A percentile compares a stretch with the other conserved stretches of the same genome.
phyloP scores from a whole-genome alignment of 768 basidiomycete species.

The Boletus huronensis region DNA sequence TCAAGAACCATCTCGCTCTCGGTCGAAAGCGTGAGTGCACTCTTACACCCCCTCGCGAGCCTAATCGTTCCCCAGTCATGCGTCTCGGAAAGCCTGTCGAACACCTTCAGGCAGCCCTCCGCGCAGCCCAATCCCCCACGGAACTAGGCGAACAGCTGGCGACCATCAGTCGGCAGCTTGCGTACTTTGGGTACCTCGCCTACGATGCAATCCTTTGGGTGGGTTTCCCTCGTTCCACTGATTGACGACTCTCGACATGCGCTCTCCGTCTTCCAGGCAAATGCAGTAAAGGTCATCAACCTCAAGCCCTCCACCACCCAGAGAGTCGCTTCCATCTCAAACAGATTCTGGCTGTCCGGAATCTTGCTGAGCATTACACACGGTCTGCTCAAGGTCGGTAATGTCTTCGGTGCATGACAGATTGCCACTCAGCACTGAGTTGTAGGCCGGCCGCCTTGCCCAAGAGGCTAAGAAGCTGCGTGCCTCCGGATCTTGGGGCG shows the following conservation, averaged over 20 bases:
- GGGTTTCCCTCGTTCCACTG: conserved; percentile 21
- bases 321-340: conserved; percentile 60
- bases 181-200: conserved; percentile 83
- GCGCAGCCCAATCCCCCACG: conserved; percentile 53
- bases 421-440: background rate
- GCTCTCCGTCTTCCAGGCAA: conserved; percentile 43
- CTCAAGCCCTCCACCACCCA: conserved; percentile 59
- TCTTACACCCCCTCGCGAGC: background rate
- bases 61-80: conserved; percentile 55
- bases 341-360: conserved; percentile 86
- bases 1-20: conserved; percentile 81
- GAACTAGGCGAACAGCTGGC: conserved; percentile 70
- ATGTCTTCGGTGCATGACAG: background rate
- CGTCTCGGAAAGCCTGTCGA: conserved; percentile 92
- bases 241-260: background rate
- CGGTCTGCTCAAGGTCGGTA: conserved; percentile 60
- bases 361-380: conserved; percentile 77
- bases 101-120: conserved; percentile 86
- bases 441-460: conserved; percentile 57
- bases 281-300: conserved; percentile 60
- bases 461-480: conserved; percentile 56
- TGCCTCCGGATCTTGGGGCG: conserved; percentile 43
- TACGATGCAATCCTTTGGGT: conserved; percentile 89
- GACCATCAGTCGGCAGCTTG: conserved; percentile 77
- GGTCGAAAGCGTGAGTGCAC: conserved; percentile 71